These are phyloP conservation scores for Rhexocercosporidium sp. DNA, from an alignment of 2,329 filamentous ascomycete species.

Conservation along the genomic window DNA sequence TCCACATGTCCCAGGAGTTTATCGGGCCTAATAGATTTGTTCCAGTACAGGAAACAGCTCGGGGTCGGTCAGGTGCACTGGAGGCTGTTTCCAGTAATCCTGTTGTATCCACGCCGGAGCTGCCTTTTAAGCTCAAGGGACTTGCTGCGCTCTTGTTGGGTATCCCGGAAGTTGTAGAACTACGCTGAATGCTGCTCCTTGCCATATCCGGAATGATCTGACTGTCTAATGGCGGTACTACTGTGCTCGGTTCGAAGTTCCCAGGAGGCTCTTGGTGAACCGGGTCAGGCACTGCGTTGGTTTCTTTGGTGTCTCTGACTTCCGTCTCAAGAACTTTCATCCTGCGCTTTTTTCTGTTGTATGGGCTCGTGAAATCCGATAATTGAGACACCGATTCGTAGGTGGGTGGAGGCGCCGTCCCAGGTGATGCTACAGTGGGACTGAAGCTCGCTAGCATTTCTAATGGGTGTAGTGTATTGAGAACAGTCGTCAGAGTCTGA, in stretches of 20 bases:
- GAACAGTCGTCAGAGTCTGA: constrained; percentile 19
- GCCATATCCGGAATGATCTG: not conserved
- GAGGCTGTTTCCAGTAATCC: not conserved
- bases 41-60: not conserved
- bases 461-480: constrained; percentile 11
- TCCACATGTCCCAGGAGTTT: constrained; percentile 5
- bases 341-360: constrained; percentile 2
- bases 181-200: not conserved
- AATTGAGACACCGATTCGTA: not conserved
- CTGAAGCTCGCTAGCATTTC: constrained; percentile 13
- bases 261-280: not conserved
- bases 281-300: not conserved
- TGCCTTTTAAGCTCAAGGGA: not conserved
- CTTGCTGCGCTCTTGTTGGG: not conserved
- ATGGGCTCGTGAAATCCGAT: constrained; percentile 2
- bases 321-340: not conserved
- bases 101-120: not conserved
- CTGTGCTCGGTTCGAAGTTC: not conserved
- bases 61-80: not conserved
- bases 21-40: constrained; percentile 1
- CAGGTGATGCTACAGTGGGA: not conserved
- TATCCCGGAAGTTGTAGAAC: not conserved
- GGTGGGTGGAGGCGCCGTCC: not conserved
- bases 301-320: not conserved
- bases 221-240: not conserved